Base-by-base conservation (phyloP, 2,329 filamentous ascomycete genomes). In the Ceratocystis albifundus region DNA sequence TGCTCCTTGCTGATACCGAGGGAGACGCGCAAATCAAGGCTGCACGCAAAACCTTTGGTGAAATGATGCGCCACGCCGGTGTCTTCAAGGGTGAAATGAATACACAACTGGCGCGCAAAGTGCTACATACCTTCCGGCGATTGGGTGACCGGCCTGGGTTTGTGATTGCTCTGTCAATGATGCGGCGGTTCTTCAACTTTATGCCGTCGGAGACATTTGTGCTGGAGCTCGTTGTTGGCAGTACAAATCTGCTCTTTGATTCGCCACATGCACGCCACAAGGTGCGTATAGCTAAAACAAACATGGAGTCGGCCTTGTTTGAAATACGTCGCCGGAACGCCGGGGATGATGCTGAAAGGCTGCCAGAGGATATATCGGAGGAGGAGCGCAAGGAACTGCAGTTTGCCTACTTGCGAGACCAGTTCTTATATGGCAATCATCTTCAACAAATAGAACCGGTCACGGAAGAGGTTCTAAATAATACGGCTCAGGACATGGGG, bases 91-190 rank as follows among this genome's bases (percentile, higher is more conserved):
- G 63, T 25, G 61, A 64, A 12, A 75, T 81, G 48, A 76, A 82
- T 69, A 72, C 74, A 3, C 77, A 80, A 67, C 74, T 83, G 25
- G 79, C 77, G 6, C 78, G 79, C 69, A 80, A 77, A 69, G 76
- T 81, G 20, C 71, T 82, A 12, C 80, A 82, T 70, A 79, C 79
- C 0, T 81, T 82, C 72, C 79, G 79, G 59, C 76, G 77, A 36
- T 70, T 80, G 3, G 69, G 74, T 28, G 80, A 82, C 69, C 70
- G 71, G n/a, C 70, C 74, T 4, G 80, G 80, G 59, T 73, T 81
- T 63, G 71, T 81, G 53, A 74, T 80, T 4, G 78, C 80, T 7
- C 75, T 80, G 61, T 74, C 76, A 30, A 74, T 76, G 22, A 73
- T 82, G 30, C 75, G 75, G 53, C 74, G 77, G 44, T 65, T 77